Conservation (phyloP, 306 rosid genomes). For the Prunus armeniaca region DNA sequence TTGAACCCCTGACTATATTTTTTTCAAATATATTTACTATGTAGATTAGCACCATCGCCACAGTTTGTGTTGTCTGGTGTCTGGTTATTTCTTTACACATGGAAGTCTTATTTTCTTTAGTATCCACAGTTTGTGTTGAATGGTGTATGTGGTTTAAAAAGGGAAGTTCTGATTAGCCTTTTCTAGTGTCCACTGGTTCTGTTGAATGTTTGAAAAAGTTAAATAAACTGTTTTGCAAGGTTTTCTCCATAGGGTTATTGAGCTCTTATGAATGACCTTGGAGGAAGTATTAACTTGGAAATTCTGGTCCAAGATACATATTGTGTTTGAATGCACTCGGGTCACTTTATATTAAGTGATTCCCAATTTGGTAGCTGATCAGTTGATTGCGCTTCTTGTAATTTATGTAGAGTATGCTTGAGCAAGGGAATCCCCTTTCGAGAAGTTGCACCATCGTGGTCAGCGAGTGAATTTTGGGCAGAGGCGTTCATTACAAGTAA, state of each 20-base stretch:
- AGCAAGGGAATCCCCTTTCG: slow-evolving; percentile 68
- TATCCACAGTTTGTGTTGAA: slow-evolving; percentile 2
- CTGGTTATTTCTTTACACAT: neutral
- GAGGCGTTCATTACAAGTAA: slow-evolving; percentile 92
- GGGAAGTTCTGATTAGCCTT: too few species aligned
- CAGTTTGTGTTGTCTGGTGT: neutral
- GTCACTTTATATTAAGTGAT: neutral
- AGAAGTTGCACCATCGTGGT: slow-evolving; percentile 86
- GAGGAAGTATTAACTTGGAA: neutral
- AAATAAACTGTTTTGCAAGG: neutral
- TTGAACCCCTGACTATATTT: neutral
- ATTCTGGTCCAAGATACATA: neutral
- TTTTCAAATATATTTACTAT: neutral
- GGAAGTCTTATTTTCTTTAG: neutral
- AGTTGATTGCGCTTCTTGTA: slow-evolving; percentile 12
- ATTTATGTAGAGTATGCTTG: slow-evolving; percentile 56
- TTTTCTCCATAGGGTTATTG: neutral
- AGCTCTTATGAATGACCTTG: neutral
- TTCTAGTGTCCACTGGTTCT: too few species aligned
- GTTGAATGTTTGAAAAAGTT: too few species aligned
- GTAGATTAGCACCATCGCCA: neutral
- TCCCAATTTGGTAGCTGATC: neutral
- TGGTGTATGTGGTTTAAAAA: neutral
- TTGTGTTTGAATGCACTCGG: neutral
- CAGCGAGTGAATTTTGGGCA: slow-evolving; percentile 65